phyloP scores from a whole-genome alignment of 1,284 basidiomycete species.

The Heterobasidion irregulare region DNA sequence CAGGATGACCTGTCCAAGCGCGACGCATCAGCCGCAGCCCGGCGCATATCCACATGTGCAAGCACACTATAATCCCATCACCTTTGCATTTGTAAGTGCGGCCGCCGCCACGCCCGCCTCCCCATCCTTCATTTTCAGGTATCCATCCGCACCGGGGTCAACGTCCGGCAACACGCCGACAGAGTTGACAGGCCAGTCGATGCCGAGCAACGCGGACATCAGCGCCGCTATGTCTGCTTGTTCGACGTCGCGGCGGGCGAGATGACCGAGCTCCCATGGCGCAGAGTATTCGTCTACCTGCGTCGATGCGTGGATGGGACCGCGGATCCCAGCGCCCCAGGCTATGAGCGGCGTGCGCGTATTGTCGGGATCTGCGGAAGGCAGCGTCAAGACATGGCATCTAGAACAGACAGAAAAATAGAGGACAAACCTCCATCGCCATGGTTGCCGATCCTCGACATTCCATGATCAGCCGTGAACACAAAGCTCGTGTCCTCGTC shows the following conservation, averaged over 20 bases:
- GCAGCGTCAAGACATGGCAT: background rate
- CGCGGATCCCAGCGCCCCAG: constrained; percentile 76
- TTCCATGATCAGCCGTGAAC: constrained; percentile 89
- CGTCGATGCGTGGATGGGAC: constrained; percentile 50
- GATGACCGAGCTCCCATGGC: constrained; percentile 49
- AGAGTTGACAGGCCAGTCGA: constrained; percentile 69
- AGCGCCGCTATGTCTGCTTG: constrained; percentile 82
- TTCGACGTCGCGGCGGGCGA: constrained; percentile 67
- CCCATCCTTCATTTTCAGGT: constrained; percentile 30
- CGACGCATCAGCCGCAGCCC: background rate
- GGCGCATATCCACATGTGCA: background rate
- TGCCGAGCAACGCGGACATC: constrained; percentile 69
- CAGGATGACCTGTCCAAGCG: constrained; percentile 45
- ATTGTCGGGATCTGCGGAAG: constrained; percentile 73
- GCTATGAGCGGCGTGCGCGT: constrained; percentile 81
- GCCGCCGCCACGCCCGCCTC: constrained; percentile 40
- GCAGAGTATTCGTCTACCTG: constrained; percentile 49
- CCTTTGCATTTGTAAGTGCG: constrained; percentile 67
- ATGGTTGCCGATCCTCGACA: constrained; percentile 86
- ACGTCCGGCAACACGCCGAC: constrained; percentile 70
- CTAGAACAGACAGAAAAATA: background rate
- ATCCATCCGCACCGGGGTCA: constrained; percentile 47
- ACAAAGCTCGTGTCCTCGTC: constrained; percentile 71
- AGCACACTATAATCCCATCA: constrained; percentile 13
- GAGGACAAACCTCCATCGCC: constrained; percentile 67